phyloP scores from a whole-genome alignment of 768 basidiomycete species.

The Calocybe indica region DNA sequence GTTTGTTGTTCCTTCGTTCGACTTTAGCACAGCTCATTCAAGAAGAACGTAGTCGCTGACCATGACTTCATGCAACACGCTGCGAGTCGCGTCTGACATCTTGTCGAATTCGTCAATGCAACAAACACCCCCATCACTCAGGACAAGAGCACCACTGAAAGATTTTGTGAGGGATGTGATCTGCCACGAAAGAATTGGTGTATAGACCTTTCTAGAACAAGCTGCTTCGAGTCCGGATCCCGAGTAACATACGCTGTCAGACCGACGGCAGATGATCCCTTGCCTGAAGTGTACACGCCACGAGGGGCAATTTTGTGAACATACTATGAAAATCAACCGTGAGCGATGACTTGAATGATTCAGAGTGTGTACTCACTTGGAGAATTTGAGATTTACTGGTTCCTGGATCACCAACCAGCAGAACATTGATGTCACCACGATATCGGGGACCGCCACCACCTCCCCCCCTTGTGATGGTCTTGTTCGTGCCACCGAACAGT shows the following conservation, averaged over 20 bases:
- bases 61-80: conserved; percentile 99
- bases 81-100: conserved; percentile 96
- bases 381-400: conserved; percentile 95
- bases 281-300: conserved; percentile 96
- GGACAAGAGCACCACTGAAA: conserved; percentile 81
- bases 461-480: conserved; percentile 87
- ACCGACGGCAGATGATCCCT: conserved; percentile 98
- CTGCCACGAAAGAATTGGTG: background rate
- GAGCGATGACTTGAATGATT: background rate
- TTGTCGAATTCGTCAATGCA: conserved; percentile 99
- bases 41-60: conserved; percentile 26
- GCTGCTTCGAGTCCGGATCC: conserved; percentile 96
- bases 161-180: conserved; percentile 1
- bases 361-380: conserved; percentile 44
- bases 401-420: conserved; percentile 97
- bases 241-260: conserved; percentile 97
- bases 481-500: conserved; percentile 97
- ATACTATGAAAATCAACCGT: conserved; percentile 48
- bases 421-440: conserved; percentile 95
- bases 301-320: conserved; percentile 98
- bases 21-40: background rate
- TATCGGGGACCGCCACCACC: conserved; percentile 96
- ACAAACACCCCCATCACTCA: conserved; percentile 95
- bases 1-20: conserved; percentile 91
- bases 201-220: conserved; percentile 87